Evolutionary conservation across 768 basidiomycete species (phyloP).

Genomic region (Psilocybe tampanensis): DNA sequence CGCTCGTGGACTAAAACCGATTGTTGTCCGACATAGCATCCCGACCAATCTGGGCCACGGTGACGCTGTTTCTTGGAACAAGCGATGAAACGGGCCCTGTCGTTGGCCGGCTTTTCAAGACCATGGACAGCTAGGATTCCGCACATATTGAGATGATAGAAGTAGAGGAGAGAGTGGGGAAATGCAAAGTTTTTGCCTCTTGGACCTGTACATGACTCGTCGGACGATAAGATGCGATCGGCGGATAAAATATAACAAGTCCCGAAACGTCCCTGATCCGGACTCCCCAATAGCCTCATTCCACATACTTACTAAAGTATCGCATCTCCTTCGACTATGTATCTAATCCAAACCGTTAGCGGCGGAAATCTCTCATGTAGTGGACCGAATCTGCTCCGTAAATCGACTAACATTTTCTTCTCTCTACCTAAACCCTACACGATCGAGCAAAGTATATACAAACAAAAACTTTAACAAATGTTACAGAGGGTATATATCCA

Average conservation of each 20-base stretch:
- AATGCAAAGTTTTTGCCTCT: slow-evolving; percentile 16
- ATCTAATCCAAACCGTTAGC: no score
- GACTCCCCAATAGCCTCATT: background rate
- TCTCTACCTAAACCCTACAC: no score
- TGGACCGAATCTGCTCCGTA: no score
- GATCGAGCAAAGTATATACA: no score
- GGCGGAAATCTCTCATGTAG: no score
- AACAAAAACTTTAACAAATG: background rate
- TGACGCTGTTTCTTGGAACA: slow-evolving; percentile 90
- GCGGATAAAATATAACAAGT: slow-evolving; percentile 17
- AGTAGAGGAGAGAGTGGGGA: slow-evolving; percentile 8
- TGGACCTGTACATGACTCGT: slow-evolving; percentile 22
- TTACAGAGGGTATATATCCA: background rate
- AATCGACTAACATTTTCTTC: no score
- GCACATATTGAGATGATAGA: slow-evolving; percentile 64
- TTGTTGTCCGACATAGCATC: slow-evolving; percentile 85
- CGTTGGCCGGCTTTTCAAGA: slow-evolving; percentile 66
- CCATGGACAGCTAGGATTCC: slow-evolving; percentile 90
- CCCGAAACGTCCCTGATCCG: slow-evolving; percentile 17
- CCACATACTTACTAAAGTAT: no score
- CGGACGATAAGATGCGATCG: slow-evolving; percentile 27
- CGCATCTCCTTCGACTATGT: no score
- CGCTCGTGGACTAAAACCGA: slow-evolving; percentile 92
- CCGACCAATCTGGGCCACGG: slow-evolving; percentile 98
- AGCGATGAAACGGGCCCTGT: slow-evolving; percentile 77